phyloP scores from a whole-genome alignment of 2,329 filamentous ascomycete species.

The Talaromyces sp. region DNA sequence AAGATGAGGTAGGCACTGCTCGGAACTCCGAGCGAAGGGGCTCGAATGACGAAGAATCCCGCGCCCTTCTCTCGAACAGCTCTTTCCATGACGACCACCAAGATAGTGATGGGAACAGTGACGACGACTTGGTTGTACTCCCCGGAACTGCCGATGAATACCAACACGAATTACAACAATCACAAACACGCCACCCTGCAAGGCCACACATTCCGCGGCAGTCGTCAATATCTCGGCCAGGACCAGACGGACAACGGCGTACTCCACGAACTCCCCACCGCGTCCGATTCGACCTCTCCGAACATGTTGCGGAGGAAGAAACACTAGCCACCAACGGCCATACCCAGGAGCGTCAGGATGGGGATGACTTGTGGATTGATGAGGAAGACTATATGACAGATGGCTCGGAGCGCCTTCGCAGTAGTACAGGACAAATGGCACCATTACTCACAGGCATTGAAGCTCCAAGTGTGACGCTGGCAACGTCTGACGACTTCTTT shows the following conservation, averaged over 20 bases:
- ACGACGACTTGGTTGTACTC: slow-evolving; percentile 29
- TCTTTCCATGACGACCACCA: slow-evolving; percentile 17
- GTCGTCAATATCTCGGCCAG: slow-evolving; percentile 41
- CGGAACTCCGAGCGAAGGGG: slow-evolving; percentile 32
- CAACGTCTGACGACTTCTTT: slow-evolving; percentile 56
- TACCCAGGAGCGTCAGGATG: slow-evolving; percentile 27
- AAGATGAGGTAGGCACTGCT: slow-evolving; percentile 37
- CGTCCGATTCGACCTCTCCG: slow-evolving; percentile 62
- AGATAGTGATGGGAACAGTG: slow-evolving; percentile 21
- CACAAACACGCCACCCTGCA: slow-evolving; percentile 19
- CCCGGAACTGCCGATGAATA: slow-evolving; percentile 23
- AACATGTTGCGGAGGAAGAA: slow-evolving; percentile 29
- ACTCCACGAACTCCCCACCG: slow-evolving; percentile 64
- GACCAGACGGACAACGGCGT: slow-evolving; percentile 39
- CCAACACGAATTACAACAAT: slow-evolving; percentile 12
- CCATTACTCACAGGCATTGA: slow-evolving; percentile 80
- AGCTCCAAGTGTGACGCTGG: slow-evolving; percentile 73
- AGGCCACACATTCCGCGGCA: slow-evolving; percentile 31
- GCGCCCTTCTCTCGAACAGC: slow-evolving; percentile 32
- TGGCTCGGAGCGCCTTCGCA: slow-evolving; percentile 37
- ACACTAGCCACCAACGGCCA: slow-evolving; percentile 31
- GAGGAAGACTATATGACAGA: slow-evolving; percentile 60
- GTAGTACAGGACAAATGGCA: slow-evolving; percentile 50
- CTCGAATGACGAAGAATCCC: slow-evolving; percentile 31
- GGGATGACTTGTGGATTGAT: slow-evolving; percentile 47